Evolutionary conservation across 495 filamentous ascomycete genomes (phyloP).

Genomic region (Daldinia concentrica): DNA sequence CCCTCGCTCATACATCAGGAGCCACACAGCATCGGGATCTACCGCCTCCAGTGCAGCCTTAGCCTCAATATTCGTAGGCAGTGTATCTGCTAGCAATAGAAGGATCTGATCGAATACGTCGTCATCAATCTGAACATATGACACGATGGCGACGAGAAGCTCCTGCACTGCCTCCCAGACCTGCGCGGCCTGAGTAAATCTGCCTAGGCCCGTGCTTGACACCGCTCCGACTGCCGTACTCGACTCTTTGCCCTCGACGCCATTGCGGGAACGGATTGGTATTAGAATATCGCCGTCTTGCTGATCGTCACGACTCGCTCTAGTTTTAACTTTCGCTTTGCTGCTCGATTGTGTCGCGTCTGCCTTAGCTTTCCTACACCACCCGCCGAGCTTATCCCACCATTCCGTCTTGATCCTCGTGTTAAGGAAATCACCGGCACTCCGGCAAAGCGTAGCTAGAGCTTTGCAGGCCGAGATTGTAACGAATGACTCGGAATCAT

Average conservation of each 20-base stretch:
- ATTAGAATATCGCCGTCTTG: slow-evolving; percentile 43
- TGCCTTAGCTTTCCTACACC: slow-evolving; percentile 47
- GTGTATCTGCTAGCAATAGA: slow-evolving; percentile 62
- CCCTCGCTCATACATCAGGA: slow-evolving; percentile 60
- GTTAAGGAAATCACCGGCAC: slow-evolving; percentile 83
- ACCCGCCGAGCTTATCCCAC: slow-evolving; percentile 59
- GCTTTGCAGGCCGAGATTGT: slow-evolving; percentile 72
- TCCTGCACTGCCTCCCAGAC: slow-evolving; percentile 67
- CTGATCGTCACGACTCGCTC: slow-evolving; percentile 27
- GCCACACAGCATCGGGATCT: slow-evolving; percentile 80
- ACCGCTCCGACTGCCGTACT: slow-evolving; percentile 16
- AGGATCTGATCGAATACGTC: slow-evolving; percentile 75
- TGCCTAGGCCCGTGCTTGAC: slow-evolving; percentile 51
- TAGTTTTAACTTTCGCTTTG: slow-evolving; percentile 50
- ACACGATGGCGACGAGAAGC: slow-evolving; percentile 63
- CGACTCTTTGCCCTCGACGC: slow-evolving; percentile 19
- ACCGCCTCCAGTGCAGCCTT: slow-evolving; percentile 62
- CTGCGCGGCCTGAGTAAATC: slow-evolving; percentile 62
- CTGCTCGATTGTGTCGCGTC: slow-evolving; percentile 49
- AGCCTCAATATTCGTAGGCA: slow-evolving; percentile 59
- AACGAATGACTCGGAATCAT: slow-evolving; percentile 81
- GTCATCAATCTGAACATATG: slow-evolving; percentile 66
- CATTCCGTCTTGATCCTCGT: slow-evolving; percentile 76
- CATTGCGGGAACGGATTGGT: slow-evolving; percentile 33
- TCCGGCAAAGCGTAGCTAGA: slow-evolving; percentile 66